phyloP scores from a whole-genome alignment of 1,139 yeast genomes.

The Pneumocystis wakefieldiae region DNA sequence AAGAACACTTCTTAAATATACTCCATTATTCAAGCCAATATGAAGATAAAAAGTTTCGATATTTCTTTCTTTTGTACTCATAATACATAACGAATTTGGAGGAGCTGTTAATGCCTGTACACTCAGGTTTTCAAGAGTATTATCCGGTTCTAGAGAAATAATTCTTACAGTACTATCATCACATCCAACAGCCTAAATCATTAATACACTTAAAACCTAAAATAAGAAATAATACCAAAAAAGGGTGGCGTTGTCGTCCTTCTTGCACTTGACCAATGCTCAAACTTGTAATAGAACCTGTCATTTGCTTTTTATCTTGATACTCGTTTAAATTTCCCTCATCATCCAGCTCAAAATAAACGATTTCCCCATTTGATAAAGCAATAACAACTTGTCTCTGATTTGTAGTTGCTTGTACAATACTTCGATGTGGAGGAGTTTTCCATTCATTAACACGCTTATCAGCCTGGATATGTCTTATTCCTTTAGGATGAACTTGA shows the following conservation, averaged over 20 bases:
- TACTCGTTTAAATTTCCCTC: slow-evolving; percentile 54
- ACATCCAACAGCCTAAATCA: slow-evolving; percentile 41
- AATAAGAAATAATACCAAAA: slow-evolving; percentile 23
- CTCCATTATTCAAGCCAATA: slow-evolving; percentile 71
- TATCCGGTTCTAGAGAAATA: slow-evolving; percentile 48
- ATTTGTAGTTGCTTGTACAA: slow-evolving; percentile 47
- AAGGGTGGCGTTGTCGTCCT: slow-evolving; percentile 38
- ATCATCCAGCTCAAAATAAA: slow-evolving; percentile 64
- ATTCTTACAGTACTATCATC: slow-evolving; percentile 59
- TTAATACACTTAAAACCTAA: background rate
- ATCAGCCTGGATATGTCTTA: slow-evolving; percentile 42
- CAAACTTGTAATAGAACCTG: slow-evolving; percentile 38
- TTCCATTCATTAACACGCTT: slow-evolving; percentile 48
- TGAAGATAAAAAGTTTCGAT: slow-evolving; percentile 34
- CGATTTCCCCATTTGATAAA: slow-evolving; percentile 56
- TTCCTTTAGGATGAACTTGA: slow-evolving; percentile 63
- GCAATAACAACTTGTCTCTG: slow-evolving; percentile 55
- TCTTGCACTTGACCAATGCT: slow-evolving; percentile 41
- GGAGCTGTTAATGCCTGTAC: slow-evolving; percentile 56
- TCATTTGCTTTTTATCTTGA: slow-evolving; percentile 44
- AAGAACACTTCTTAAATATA: slow-evolving; percentile 49
- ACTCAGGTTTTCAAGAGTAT: slow-evolving; percentile 46
- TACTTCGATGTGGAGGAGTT: slow-evolving; percentile 65
- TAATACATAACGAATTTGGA: slow-evolving; percentile 37
- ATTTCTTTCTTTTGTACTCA: slow-evolving; percentile 25